Evolutionary conservation across 495 filamentous ascomycete genomes (phyloP).

Genomic region (Beverwykella pulmonaria): DNA sequence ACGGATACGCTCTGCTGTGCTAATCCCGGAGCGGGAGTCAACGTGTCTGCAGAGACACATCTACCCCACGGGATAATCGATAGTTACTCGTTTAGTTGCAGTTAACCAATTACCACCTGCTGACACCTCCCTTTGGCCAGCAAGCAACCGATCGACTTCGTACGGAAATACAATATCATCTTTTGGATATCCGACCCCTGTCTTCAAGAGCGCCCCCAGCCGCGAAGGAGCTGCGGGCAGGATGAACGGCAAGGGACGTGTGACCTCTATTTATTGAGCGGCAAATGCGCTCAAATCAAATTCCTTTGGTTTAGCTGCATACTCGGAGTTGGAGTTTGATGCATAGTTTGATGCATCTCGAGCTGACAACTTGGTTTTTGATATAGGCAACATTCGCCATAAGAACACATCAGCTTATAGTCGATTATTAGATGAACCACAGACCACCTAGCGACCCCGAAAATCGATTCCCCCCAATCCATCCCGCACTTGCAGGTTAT

Average conservation of each 20-base stretch:
- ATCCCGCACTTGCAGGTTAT: conserved; percentile 11
- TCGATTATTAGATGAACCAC: neutral
- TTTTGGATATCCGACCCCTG: conserved; percentile 8
- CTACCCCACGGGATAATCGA: neutral
- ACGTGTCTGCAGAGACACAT: neutral
- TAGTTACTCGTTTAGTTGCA: neutral
- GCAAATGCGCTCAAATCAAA: conserved; percentile 9
- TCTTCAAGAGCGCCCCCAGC: neutral
- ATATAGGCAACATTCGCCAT: conserved; percentile 6
- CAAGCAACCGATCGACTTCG: neutral
- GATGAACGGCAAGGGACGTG: neutral
- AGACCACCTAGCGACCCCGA: neutral
- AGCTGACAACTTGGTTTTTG: conserved; percentile 1
- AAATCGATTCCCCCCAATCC: conserved; percentile 1
- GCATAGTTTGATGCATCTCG: neutral
- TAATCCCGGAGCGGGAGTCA: neutral
- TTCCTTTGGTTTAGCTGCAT: conserved; percentile 8
- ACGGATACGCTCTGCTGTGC: neutral
- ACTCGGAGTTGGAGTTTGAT: neutral
- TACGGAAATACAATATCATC: neutral
- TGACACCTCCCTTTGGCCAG: neutral
- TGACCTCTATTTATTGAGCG: conserved; percentile 17
- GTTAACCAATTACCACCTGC: neutral
- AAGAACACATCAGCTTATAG: conserved; percentile 12
- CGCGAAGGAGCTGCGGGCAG: conserved; percentile 1